phyloP scores from a whole-genome alignment of 768 basidiomycete species.

The Podaxis mareebaensis region DNA sequence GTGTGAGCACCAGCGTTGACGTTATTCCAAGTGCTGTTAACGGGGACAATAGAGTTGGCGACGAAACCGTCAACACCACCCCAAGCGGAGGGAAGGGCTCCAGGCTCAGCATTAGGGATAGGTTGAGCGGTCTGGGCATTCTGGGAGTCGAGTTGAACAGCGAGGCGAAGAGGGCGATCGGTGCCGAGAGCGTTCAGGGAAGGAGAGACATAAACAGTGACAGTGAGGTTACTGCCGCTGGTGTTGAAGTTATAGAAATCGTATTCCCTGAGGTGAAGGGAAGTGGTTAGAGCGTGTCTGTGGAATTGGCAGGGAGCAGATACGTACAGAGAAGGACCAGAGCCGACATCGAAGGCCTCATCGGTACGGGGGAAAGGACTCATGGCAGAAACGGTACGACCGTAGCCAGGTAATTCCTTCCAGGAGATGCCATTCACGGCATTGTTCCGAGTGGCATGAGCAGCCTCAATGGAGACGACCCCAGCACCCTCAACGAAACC shows the following conservation, averaged over 20 bases:
- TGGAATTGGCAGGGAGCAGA: background rate
- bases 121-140: conserved; percentile 44
- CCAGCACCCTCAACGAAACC: conserved; percentile 68
- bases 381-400: conserved; percentile 59
- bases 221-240: conserved; percentile 43
- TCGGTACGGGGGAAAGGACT: conserved; percentile 58
- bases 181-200: conserved; percentile 52
- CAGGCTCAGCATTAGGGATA: conserved; percentile 46
- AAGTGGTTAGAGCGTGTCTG: background rate
- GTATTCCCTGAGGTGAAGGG: conserved; percentile 47
- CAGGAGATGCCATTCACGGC: conserved; percentile 54
- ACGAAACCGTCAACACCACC: conserved; percentile 50
- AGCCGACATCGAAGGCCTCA: conserved; percentile 58
- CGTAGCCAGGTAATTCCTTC: conserved; percentile 61
- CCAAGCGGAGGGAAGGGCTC: conserved; percentile 48
- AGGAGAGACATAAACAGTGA: conserved; percentile 50
- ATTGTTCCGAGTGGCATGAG: conserved; percentile 50
- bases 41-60: conserved; percentile 49
- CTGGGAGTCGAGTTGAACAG: conserved; percentile 50
- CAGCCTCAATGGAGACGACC: conserved; percentile 66
- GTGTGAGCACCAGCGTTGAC: conserved; percentile 56
- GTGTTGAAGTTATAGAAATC: conserved; percentile 66
- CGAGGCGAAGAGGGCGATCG: conserved; percentile 51
- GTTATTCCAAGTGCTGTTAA: conserved; percentile 39
- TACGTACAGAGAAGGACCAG: conserved; percentile 59